These are phyloP conservation scores for Phytomonas francai DNA, from an alignment of 208 protist genomes.

Conservation along the genomic window DNA sequence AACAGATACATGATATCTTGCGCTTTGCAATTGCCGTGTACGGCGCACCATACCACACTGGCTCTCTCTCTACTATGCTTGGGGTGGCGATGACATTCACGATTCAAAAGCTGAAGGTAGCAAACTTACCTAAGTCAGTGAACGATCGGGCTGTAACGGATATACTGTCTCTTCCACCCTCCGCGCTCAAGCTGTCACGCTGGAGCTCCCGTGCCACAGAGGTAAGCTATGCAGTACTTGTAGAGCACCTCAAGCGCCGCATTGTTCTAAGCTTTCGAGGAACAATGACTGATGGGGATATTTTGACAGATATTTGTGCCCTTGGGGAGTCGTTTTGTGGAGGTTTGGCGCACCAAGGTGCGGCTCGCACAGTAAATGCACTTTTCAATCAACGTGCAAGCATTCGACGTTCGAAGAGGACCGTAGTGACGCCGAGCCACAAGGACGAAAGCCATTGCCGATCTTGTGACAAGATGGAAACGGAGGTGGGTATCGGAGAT, in stretches of 20 bases:
- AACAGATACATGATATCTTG: conserved; percentile 16
- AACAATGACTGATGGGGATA: conserved; percentile 45
- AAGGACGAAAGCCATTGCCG: not conserved
- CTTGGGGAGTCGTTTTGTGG: conserved; percentile 37
- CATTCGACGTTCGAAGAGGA: not conserved
- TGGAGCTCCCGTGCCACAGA: conserved; percentile 33
- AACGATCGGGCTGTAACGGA: conserved; percentile 45
- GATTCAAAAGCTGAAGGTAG: conserved; percentile 16
- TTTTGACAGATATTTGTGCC: conserved; percentile 53
- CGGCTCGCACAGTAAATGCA: conserved; percentile 26
- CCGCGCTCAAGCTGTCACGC: conserved; percentile 27
- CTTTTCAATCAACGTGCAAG: conserved; percentile 37
- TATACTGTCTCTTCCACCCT: conserved; percentile 36
- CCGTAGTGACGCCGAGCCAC: not conserved
- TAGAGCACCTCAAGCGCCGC: conserved; percentile 31
- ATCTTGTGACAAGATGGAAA: not conserved
- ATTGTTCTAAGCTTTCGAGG: conserved; percentile 61
- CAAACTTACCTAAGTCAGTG: conserved; percentile 16
- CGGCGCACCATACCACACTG: conserved; percentile 38
- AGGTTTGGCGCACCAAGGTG: conserved; percentile 43
- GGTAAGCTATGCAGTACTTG: conserved; percentile 43
- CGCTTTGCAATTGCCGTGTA: conserved; percentile 61
- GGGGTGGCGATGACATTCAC: conserved; percentile 28
- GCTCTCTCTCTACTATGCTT: conserved; percentile 30
- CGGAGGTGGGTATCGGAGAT: conserved; percentile 8